Evolutionary conservation across 2,329 filamentous ascomycete species (phyloP).

Genomic region (Colletotrichum aenigma): DNA sequence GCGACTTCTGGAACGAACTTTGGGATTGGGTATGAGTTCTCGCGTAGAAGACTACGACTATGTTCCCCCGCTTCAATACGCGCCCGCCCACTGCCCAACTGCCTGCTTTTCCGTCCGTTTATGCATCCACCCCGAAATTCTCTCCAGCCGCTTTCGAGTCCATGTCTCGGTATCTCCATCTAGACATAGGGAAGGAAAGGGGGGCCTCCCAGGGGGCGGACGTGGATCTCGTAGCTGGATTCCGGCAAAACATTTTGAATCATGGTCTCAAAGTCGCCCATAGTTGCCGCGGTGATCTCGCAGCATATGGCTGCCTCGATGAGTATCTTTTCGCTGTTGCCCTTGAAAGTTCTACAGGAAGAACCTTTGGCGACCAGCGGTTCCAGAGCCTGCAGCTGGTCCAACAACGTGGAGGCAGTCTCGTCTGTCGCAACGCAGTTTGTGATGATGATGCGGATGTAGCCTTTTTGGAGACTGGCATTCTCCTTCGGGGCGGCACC

Average conservation of each 20-base stretch:
- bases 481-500: not conserved
- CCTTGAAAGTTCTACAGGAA: not conserved
- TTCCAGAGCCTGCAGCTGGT: not conserved
- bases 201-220: not conserved
- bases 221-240: not conserved
- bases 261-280: not conserved
- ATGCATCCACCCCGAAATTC: not conserved
- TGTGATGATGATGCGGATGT: not conserved
- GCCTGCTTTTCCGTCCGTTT: not conserved
- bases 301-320: not conserved
- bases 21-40: no score
- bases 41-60: not conserved
- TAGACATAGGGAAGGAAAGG: not conserved
- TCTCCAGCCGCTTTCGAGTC: not conserved
- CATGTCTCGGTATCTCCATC: not conserved
- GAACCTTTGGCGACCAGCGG: not conserved
- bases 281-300: not conserved
- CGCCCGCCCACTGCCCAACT: not conserved
- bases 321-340: not conserved
- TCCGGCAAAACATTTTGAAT: not conserved
- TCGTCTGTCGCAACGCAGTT: not conserved
- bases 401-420: not conserved
- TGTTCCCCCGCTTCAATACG: not conserved
- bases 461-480: not conserved
- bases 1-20: no score